Conservation (phyloP, 306 rosid species). For the Malus sieversii region DNA sequence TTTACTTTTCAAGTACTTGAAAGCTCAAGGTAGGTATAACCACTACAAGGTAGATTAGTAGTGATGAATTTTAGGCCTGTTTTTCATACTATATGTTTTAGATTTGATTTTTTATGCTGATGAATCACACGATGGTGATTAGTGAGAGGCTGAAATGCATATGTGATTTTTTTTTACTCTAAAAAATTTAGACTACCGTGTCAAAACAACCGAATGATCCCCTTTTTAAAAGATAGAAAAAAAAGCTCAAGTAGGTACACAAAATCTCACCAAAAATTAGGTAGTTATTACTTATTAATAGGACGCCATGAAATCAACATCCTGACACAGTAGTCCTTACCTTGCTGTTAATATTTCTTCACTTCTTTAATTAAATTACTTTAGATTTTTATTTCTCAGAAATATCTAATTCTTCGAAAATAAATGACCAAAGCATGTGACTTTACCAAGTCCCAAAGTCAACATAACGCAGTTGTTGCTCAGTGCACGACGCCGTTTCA, state of each 20-base stretch:
- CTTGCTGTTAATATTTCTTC: too few relatives aligned
- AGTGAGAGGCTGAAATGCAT: accelerated
- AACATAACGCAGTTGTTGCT: not conserved
- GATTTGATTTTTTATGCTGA: accelerated
- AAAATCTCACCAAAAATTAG: too few relatives aligned
- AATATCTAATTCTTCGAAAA: not conserved
- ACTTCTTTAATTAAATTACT: too few relatives aligned
- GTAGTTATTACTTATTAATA: too few relatives aligned
- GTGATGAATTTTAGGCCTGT: accelerated
- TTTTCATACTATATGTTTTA: too few relatives aligned
- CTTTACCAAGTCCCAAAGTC: not conserved
- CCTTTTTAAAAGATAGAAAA: too few relatives aligned
- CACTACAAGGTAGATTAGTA: too few relatives aligned
- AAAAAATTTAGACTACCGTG: accelerated
- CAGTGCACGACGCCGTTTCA: not conserved
- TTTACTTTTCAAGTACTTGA: too few relatives aligned
- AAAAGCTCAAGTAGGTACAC: too few relatives aligned
- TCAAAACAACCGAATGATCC: accelerated
- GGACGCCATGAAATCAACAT: too few relatives aligned
- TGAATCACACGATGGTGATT: accelerated
- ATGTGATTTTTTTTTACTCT: accelerated
- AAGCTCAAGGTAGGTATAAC: too few relatives aligned
- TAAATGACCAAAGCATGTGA: not conserved
- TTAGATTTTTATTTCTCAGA: not conserved
- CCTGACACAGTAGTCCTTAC: too few relatives aligned